phyloP scores from a whole-genome alignment of 352 stramenopile species.

The Phytophthora litchii region DNA sequence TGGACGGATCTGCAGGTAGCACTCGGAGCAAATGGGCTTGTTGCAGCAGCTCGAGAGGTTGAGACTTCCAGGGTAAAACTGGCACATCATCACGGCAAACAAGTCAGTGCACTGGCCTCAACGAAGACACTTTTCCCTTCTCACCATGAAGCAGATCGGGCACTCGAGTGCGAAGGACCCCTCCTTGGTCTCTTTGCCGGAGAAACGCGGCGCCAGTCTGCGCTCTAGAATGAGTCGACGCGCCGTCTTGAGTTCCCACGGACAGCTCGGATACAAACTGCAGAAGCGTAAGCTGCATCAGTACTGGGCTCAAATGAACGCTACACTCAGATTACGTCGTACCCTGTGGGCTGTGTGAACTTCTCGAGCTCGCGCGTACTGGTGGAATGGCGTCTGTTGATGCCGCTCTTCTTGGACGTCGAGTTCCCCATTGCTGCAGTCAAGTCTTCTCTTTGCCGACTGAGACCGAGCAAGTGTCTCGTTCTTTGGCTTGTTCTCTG shows the following conservation, averaged over 20 bases:
- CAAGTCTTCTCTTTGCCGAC: slow-evolving; percentile 22
- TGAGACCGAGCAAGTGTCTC: slow-evolving; percentile 15
- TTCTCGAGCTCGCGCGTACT: slow-evolving; percentile 68
- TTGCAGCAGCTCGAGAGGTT: slow-evolving; percentile 71
- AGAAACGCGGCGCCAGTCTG: slow-evolving; percentile 78
- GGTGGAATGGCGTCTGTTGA: slow-evolving; percentile 31
- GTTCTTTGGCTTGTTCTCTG: slow-evolving; percentile 12
- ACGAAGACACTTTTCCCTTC: not conserved
- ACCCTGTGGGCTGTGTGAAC: slow-evolving; percentile 70
- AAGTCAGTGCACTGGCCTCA: slow-evolving; percentile 16
- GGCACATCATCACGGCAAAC: not conserved
- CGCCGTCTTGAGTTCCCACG: slow-evolving; percentile 71
- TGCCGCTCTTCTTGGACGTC: slow-evolving; percentile 45
- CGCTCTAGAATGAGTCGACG: slow-evolving; percentile 71
- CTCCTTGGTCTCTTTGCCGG: slow-evolving; percentile 62
- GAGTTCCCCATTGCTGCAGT: slow-evolving; percentile 69
- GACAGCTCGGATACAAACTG: slow-evolving; percentile 80
- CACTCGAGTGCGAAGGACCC: slow-evolving; percentile 75
- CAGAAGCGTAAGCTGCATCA: not conserved
- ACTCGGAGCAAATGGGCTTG: slow-evolving; percentile 78
- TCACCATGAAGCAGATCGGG: slow-evolving; percentile 86
- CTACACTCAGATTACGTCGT: too few species aligned
- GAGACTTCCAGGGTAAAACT: slow-evolving; percentile 70
- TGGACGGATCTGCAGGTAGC: slow-evolving; percentile 66
- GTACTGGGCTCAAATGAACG: not conserved